These are phyloP conservation scores for Diaporthe eres DNA, from an alignment of 2,329 filamentous ascomycete species.

Conservation along the genomic window DNA sequence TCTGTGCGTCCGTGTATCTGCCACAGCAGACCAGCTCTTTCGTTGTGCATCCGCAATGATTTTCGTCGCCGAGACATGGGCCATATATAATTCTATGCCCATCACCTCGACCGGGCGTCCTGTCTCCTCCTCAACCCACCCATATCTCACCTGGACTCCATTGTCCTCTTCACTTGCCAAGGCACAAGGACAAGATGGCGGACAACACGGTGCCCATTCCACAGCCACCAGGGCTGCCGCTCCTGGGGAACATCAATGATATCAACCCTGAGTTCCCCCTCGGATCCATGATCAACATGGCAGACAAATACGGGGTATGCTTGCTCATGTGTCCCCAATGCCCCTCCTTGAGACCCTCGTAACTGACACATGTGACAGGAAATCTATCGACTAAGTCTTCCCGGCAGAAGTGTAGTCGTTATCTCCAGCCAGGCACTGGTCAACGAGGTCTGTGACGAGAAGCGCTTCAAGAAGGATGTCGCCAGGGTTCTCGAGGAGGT, in stretches of 20 bases:
- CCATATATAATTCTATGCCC: slow-evolving; percentile 16
- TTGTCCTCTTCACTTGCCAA: slow-evolving; percentile 3
- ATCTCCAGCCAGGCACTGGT: slow-evolving; percentile 56
- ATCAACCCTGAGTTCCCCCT: slow-evolving; percentile 72
- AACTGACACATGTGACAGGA: slow-evolving; percentile 43
- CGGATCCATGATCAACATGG: slow-evolving; percentile 68
- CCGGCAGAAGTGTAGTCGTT: slow-evolving; percentile 37
- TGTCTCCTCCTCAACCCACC: neutral
- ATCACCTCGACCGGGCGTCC: neutral
- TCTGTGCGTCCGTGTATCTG: slow-evolving; percentile 10
- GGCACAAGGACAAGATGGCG: slow-evolving; percentile 35
- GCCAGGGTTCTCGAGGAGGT: slow-evolving; percentile 66
- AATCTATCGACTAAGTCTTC: slow-evolving; percentile 41
- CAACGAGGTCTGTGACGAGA: slow-evolving; percentile 74
- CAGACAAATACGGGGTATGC: slow-evolving; percentile 74
- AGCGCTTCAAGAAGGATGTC: slow-evolving; percentile 72
- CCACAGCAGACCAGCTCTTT: neutral
- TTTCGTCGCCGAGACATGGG: neutral
- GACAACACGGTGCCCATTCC: slow-evolving; percentile 65
- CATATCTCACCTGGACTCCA: neutral
- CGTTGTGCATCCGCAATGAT: neutral
- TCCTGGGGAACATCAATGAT: slow-evolving; percentile 76
- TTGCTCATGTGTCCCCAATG: neutral
- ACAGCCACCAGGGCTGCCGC: slow-evolving; percentile 72
- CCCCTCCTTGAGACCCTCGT: slow-evolving; percentile 13